Base-by-base conservation (phyloP, 306 rosid species). In the Corylus americana region DNA sequence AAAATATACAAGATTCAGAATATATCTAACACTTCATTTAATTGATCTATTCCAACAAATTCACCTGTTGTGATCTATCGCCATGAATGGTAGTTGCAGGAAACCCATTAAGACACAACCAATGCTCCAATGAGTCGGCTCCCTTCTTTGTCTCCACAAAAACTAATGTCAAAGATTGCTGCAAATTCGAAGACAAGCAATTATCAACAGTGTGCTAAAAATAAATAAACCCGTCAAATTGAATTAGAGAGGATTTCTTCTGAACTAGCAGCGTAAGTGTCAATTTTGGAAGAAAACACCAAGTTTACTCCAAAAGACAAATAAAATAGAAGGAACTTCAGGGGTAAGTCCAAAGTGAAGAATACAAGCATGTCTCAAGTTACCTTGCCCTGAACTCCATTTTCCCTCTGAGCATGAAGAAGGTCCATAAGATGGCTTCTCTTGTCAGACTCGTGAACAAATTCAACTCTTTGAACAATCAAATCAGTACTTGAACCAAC, bases 91-190 rank as follows among this genome's bases (percentile, higher is more conserved):
- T 88, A 74, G 97, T 89, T 81, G 98, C 98, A 39, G 97, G 97
- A 91, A 94, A 94, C 59, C 97, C 97, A 62, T 91, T 92, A 57
- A 82, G 74, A 71, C 90, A 89, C 86, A 94, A 78, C 94, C 98
- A 92, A 87, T 92, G 87, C 84, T 94, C 98, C 84, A 94, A 85
- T 59, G 97, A 83, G 37, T 94, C 98, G 35, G 98, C 98, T 83
- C 98, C 97, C 87, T 94, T 94, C 90, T 94, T 94, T 70, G 98
- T 94, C 88, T 94, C 98, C 89, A 94, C 98, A 79, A 94, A 94
- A 70, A 94, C 97, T 80, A 94, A 89, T 54, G 97, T 94, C 84
- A 94, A 86, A 80, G 94, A 77, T 91, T 92, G 98, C 97, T 94
- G 93, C 86, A 82, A 83, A 75, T 75, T 51, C 67, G 45, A 78